These are phyloP conservation scores for Cronartium ribicola DNA, from an alignment of 1,284 basidiomycete genomes.

Conservation along the genomic window DNA sequence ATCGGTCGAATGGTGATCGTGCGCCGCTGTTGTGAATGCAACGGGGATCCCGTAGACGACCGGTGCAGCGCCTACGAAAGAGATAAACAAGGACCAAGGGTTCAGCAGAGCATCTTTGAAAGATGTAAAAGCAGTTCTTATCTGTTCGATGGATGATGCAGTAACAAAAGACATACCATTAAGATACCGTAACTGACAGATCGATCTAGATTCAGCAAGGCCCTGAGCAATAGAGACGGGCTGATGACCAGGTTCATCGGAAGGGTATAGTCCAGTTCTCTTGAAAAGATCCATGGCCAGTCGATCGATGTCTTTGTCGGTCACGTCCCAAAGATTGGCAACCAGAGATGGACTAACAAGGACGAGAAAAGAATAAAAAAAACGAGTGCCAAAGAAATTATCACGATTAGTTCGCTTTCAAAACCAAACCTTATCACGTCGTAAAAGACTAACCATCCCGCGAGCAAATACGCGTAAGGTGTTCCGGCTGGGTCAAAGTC, in stretches of 20 bases:
- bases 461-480: constrained; percentile 90
- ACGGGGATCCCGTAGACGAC: constrained; percentile 38
- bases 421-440: not conserved
- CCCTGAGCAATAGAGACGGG: constrained; percentile 14
- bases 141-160: not conserved
- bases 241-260: not conserved
- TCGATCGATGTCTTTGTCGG: constrained; percentile 92
- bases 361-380: constrained; percentile 1
- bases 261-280: constrained; percentile 30
- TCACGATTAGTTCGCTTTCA: not conserved
- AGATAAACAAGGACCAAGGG: not conserved
- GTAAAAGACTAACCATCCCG: constrained; percentile 71
- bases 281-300: constrained; percentile 80
- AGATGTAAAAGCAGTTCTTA: not conserved
- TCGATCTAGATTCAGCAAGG: constrained; percentile 20
- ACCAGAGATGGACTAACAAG: constrained; percentile 73
- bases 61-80: constrained; percentile 31
- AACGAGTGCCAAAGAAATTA: too few species aligned
- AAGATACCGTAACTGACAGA: constrained; percentile 36
- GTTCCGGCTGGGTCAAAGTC: constrained; percentile 88
- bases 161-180: constrained; percentile 27
- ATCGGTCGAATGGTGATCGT: not conserved
- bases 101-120: not conserved
- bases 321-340: constrained; percentile 97
- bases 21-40: not conserved